Evolutionary conservation across 2,329 filamentous ascomycete species (phyloP).

Genomic region (Cladophialophora exuberans): DNA sequence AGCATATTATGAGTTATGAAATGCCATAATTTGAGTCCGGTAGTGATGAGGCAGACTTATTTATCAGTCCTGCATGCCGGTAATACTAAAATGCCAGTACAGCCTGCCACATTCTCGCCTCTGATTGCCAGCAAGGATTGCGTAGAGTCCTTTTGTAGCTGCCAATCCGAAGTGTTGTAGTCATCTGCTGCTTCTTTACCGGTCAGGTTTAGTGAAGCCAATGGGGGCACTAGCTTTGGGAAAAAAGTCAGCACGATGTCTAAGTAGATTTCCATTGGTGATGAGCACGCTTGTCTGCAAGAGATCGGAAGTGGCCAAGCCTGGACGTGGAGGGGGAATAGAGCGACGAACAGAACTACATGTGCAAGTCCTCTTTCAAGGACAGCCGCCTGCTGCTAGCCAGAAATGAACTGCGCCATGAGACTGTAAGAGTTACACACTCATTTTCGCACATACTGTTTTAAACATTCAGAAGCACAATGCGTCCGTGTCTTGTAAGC

Average conservation of each 20-base stretch:
- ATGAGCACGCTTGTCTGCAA: neutral
- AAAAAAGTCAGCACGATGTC: neutral
- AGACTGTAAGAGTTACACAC: too few species aligned
- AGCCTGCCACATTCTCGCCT: neutral
- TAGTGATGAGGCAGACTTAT: neutral
- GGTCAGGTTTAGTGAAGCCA: neutral
- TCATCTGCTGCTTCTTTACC: neutral
- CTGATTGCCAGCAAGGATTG: neutral
- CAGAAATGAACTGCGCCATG: too few species aligned
- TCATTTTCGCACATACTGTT: too few species aligned
- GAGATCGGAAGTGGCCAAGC: too few species aligned
- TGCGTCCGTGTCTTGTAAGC: too few species aligned
- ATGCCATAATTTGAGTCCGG: neutral
- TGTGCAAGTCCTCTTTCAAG: too few species aligned
- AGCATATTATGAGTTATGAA: neutral
- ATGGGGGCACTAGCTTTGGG: neutral
- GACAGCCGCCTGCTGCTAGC: too few species aligned
- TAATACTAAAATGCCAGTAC: neutral
- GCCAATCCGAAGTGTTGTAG: neutral
- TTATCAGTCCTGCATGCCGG: neutral
- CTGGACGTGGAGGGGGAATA: too few species aligned
- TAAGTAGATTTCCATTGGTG: neutral
- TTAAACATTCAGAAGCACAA: too few species aligned
- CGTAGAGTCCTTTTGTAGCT: neutral
- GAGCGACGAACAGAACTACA: too few species aligned